A percentile compares a stretch with the other conserved stretches of the same genome.
Evolutionary conservation across 352 stramenopile genomes (phyloP).

Genomic region (Phytophthora boehmeriae): DNA sequence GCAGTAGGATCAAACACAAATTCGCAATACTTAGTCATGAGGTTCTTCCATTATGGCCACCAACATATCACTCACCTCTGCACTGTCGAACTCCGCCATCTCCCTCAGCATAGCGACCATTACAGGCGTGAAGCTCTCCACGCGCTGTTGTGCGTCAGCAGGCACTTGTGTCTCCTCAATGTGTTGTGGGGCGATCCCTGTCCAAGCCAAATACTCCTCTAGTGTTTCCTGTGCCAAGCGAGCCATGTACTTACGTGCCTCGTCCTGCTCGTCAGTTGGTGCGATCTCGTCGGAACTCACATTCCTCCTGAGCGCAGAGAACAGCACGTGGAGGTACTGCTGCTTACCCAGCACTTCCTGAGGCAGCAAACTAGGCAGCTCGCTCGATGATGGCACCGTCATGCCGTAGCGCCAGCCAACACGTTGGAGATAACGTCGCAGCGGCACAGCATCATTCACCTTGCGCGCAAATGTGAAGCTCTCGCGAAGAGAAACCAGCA

Average conservation of each 20-base stretch:
- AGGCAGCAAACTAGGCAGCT: constrained; percentile 68
- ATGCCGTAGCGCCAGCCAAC: constrained; percentile 61
- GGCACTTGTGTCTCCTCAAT: constrained; percentile 31
- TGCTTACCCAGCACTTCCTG: constrained; percentile 83
- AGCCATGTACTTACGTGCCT: constrained; percentile 70
- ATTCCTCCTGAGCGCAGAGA: constrained; percentile 28
- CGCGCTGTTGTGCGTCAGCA: constrained; percentile 56
- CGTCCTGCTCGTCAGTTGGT: constrained; percentile 53
- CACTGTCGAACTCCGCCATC: constrained; percentile 49
- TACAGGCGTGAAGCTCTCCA: constrained; percentile 57
- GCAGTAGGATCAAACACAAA: constrained; percentile 15
- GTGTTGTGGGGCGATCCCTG: constrained; percentile 20
- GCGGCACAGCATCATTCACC: constrained; percentile 67
- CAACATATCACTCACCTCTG: constrained; percentile 48
- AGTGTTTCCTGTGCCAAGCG: constrained; percentile 67
- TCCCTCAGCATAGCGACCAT: constrained; percentile 58
- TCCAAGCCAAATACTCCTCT: constrained; percentile 76
- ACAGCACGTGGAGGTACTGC: constrained; percentile 76
- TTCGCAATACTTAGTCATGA: constrained; percentile 6
- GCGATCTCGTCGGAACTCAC: constrained; percentile 37
- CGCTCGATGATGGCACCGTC: constrained; percentile 35
- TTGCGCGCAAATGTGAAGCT: constrained; percentile 75
- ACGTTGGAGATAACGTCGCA: constrained; percentile 56
- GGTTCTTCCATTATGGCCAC: constrained; percentile 1
- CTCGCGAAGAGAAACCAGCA: constrained; percentile 65